phyloP scores from a whole-genome alignment of 495 filamentous ascomycete species.

The Neurospora intermedia region DNA sequence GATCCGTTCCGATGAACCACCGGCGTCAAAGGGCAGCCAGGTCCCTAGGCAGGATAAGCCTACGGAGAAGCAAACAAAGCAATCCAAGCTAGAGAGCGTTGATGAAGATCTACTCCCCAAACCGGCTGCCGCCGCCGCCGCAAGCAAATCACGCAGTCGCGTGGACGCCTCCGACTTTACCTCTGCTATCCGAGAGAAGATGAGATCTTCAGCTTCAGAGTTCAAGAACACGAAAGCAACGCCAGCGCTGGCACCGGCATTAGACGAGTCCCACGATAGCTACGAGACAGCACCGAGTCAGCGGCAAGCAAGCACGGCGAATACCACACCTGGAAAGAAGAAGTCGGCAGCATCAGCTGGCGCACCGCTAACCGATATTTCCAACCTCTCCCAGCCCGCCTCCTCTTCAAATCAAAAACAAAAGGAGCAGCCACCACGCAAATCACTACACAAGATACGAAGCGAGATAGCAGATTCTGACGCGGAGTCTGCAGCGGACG shows the following conservation, averaged over 20 bases:
- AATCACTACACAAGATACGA: slow-evolving; percentile 14
- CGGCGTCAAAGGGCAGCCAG: not conserved
- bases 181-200: not conserved
- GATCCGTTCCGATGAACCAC: slow-evolving; percentile 1
- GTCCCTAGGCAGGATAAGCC: not conserved
- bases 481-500: slow-evolving; percentile 7
- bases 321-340: not conserved
- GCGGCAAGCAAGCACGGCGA: slow-evolving; percentile 8
- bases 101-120: slow-evolving; percentile 17
- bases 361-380: slow-evolving; percentile 6
- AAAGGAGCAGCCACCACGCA: slow-evolving; percentile 1
- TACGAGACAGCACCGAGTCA: slow-evolving; percentile 31
- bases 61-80: slow-evolving; percentile 3
- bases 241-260: not conserved
- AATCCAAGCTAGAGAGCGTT: not conserved
- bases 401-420: slow-evolving; percentile 7
- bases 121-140: slow-evolving; percentile 5
- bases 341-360: slow-evolving; percentile 1
- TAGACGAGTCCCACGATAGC: slow-evolving; percentile 12
- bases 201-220: not conserved
- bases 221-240: slow-evolving; percentile 1
- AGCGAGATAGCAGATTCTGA: slow-evolving; percentile 37
- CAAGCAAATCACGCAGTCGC: slow-evolving; percentile 6
- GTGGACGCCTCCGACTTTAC: slow-evolving; percentile 14
- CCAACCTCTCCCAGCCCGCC: slow-evolving; percentile 24